phyloP scores from a whole-genome alignment of 78 protist genomes.

The Paulinella micropora region DNA sequence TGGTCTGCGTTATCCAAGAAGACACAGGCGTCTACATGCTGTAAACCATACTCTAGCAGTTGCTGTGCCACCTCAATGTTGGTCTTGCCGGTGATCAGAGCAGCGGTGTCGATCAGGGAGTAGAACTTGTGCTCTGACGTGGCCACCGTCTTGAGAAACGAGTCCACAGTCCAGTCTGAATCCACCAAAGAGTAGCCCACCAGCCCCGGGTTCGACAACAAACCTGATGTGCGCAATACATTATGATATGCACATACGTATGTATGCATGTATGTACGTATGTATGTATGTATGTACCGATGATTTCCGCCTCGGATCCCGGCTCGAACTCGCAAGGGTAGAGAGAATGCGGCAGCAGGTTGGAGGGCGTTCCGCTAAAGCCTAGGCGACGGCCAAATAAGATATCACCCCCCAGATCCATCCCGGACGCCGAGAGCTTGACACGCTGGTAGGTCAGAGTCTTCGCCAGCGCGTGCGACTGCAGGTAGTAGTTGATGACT shows the following conservation, averaged over 20 bases:
- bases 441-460: neutral
- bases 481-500: neutral
- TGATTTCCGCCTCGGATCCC: neutral
- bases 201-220: neutral
- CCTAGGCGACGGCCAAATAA: slow-evolving; percentile 15
- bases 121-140: neutral
- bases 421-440: neutral
- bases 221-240: too few species aligned
- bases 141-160: neutral
- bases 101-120: slow-evolving; percentile 41
- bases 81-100: slow-evolving; percentile 41
- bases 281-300: too few species aligned
- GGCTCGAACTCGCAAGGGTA: slow-evolving; percentile 14
- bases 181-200: neutral
- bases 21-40: neutral
- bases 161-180: neutral
- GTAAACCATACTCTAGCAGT: neutral
- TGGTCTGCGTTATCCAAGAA: slow-evolving; percentile 9
- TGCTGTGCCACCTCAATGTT: slow-evolving; percentile 18
- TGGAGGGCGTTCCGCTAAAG: slow-evolving; percentile 28
- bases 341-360: slow-evolving; percentile 12
- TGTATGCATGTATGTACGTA: too few species aligned
- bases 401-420: slow-evolving; percentile 5
- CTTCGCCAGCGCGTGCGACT: neutral
- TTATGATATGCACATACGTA: too few species aligned